phyloP scores from a whole-genome alignment of 2,329 filamentous ascomycete genomes.

The Zymoseptoria tritici region DNA sequence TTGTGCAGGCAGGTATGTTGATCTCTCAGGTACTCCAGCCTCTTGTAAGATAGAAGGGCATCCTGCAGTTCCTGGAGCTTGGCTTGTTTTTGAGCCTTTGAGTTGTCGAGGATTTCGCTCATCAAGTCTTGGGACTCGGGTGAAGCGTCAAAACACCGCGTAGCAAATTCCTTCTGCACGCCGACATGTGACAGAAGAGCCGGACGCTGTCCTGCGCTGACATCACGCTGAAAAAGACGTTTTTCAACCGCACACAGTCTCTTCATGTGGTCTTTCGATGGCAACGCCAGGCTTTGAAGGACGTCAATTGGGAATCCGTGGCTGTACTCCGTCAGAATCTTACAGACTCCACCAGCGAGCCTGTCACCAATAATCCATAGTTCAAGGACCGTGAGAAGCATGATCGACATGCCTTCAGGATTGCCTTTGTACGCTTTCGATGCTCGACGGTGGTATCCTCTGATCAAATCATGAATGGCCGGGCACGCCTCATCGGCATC shows the following conservation, averaged over 20 bases:
- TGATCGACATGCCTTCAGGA: conserved; percentile 44
- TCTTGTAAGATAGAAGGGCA: neutral
- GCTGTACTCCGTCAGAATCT: conserved; percentile 46
- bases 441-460: conserved; percentile 14
- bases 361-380: conserved; percentile 53
- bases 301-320: conserved; percentile 45
- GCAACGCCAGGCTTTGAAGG: conserved; percentile 50
- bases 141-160: conserved; percentile 37
- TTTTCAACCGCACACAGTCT: conserved; percentile 45
- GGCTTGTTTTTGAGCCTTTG: conserved; percentile 17
- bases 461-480: conserved; percentile 5
- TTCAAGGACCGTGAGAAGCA: conserved; percentile 49
- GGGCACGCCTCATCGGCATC: conserved; percentile 3
- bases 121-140: conserved; percentile 15
- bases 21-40: neutral
- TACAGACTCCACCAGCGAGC: conserved; percentile 35
- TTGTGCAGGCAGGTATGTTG: neutral
- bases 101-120: conserved; percentile 29
- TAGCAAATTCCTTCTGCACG: conserved; percentile 33
- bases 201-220: conserved; percentile 13
- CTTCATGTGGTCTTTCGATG: conserved; percentile 40
- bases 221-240: conserved; percentile 40
- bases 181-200: conserved; percentile 42
- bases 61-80: conserved; percentile 36
- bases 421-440: conserved; percentile 36